Conservation (phyloP, 2,329 filamentous ascomycete species). For the Fusarium anthophilum region DNA sequence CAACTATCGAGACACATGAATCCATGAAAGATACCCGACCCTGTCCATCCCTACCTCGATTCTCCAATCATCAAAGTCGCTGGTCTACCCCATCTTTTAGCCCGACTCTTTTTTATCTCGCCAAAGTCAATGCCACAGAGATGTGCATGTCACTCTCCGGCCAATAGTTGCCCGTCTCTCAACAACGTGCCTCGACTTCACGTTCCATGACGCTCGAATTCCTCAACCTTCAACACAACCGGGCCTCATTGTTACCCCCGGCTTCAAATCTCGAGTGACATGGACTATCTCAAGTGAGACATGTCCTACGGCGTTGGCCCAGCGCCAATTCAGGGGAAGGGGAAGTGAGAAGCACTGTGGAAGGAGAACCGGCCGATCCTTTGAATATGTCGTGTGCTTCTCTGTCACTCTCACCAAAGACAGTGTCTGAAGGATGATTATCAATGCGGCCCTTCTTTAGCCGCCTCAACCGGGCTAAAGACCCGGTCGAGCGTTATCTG, state of each 20-base stretch:
- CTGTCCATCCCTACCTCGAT: slow-evolving; percentile 22
- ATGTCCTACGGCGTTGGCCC: slow-evolving; percentile 5
- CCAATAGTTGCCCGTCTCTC: slow-evolving; percentile 34
- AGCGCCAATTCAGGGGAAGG: slow-evolving; percentile 31
- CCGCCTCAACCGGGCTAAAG: slow-evolving; percentile 1
- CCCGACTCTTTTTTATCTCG: slow-evolving; percentile 30
- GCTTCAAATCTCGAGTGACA: slow-evolving; percentile 2
- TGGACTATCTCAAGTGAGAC: slow-evolving; percentile 21
- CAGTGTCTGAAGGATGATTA: slow-evolving; percentile 1
- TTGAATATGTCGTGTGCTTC: slow-evolving; percentile 33
- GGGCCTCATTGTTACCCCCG: neutral
- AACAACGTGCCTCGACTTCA: slow-evolving; percentile 41
- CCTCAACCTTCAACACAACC: slow-evolving; percentile 20
- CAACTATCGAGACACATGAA: neutral
- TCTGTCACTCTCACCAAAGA: neutral
- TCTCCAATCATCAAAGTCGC: slow-evolving; percentile 27
- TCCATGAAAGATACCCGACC: neutral
- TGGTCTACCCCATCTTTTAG: slow-evolving; percentile 42
- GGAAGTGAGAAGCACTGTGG: slow-evolving; percentile 10
- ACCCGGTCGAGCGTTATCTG: slow-evolving; percentile 8
- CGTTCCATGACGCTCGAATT: slow-evolving; percentile 23
- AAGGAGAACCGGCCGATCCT: slow-evolving; percentile 12
- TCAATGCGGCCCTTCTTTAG: slow-evolving; percentile 1
- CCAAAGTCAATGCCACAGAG: slow-evolving; percentile 26
- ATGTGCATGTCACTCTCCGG: slow-evolving; percentile 25